Evolutionary conservation across 192 early-diverging fungal species (phyloP).

Genomic region (Rhizoclosmatium globosum): DNA sequence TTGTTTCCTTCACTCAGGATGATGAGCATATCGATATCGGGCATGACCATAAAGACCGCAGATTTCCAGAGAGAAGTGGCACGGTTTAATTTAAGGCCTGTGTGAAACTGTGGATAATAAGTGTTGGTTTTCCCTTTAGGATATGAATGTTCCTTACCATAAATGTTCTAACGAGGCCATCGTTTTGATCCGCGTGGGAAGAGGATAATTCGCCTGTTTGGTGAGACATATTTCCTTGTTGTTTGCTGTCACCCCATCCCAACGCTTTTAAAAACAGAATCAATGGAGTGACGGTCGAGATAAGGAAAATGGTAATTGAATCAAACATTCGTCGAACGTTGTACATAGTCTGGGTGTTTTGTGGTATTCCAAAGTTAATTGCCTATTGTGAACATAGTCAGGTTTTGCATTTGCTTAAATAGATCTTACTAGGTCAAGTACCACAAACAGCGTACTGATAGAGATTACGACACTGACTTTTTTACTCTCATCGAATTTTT

Average conservation of each 20-base stretch:
- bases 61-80: constrained; percentile 6
- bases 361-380: background rate
- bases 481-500: constrained; percentile 19
- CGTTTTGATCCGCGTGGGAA: background rate
- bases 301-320: background rate
- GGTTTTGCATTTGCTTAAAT: background rate
- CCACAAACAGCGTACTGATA: background rate
- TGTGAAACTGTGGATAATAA: background rate
- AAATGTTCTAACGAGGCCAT: background rate
- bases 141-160: background rate
- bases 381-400: background rate
- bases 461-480: background rate
- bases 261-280: background rate
- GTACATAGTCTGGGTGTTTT: background rate
- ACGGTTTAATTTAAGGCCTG: background rate
- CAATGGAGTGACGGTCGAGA: background rate
- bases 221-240: background rate
- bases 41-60: constrained; percentile 8
- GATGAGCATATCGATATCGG: constrained; percentile 2
- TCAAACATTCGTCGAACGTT: background rate
- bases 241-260: background rate
- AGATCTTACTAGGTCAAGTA: background rate
- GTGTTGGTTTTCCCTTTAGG: background rate
- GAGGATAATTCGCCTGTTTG: background rate
- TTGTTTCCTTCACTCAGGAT: background rate